Percentiles rank a stretch among this genome's conserved stretches.
These are phyloP conservation scores for Diaporthe ampelina DNA, from an alignment of 2,329 filamentous ascomycete genomes.

Conservation along the genomic window DNA sequence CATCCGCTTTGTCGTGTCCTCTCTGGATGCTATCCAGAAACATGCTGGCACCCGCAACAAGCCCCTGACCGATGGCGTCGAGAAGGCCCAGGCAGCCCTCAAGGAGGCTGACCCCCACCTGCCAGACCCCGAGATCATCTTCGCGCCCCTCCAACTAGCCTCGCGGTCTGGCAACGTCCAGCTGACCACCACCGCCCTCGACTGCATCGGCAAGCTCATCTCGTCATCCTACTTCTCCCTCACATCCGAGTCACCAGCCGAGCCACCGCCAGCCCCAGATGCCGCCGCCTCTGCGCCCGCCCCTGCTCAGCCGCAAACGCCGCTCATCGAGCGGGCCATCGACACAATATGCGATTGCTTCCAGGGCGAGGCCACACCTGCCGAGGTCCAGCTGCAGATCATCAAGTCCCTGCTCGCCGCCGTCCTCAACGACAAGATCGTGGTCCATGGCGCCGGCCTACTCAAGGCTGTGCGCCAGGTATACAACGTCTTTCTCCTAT, in stretches of 20 bases:
- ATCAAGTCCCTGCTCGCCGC: slow-evolving; percentile 96
- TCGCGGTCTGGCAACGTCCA: slow-evolving; percentile 88
- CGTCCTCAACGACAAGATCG: slow-evolving; percentile 98
- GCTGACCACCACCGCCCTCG: slow-evolving; percentile 89
- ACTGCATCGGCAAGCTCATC: slow-evolving; percentile 98
- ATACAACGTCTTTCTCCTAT: slow-evolving; percentile 98
- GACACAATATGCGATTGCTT: slow-evolving; percentile 99
- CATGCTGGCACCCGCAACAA: slow-evolving; percentile 86
- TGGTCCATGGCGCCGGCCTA: slow-evolving; percentile 95
- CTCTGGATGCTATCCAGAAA: slow-evolving; percentile 89
- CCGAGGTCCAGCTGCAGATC: slow-evolving; percentile 96
- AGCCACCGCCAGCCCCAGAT: slow-evolving; percentile 57
- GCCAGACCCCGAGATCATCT: slow-evolving; percentile 92
- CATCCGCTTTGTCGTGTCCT: slow-evolving; percentile 94
- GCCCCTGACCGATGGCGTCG: slow-evolving; percentile 84
- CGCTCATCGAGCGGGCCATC: slow-evolving; percentile 96
- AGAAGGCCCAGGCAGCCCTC: slow-evolving; percentile 86
- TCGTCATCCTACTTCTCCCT: slow-evolving; percentile 98
- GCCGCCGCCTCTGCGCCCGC: slow-evolving; percentile 59
- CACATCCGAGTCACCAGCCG: slow-evolving; percentile 57
- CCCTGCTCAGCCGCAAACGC: slow-evolving; percentile 64
- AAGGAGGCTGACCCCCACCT: slow-evolving; percentile 85
- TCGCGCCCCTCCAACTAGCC: slow-evolving; percentile 90
- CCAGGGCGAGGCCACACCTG: slow-evolving; percentile 92
- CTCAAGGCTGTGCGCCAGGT: slow-evolving; percentile 97